phyloP scores from a whole-genome alignment of 1,284 basidiomycete genomes.

The Melanopsichium pennsylvanicum region DNA sequence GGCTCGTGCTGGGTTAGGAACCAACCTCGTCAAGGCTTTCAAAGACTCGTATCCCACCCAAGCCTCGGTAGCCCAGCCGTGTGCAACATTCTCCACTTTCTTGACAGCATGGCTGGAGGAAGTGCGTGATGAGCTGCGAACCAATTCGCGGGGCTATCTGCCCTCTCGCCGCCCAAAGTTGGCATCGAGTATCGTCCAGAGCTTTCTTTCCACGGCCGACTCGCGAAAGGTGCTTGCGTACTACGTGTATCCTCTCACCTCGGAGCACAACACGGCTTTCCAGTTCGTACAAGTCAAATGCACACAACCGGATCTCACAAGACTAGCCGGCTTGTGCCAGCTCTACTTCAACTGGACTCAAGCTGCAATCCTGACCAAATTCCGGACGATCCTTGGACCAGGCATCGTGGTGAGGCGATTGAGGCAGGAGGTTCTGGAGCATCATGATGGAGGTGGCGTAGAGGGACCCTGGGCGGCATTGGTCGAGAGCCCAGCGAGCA shows the following conservation, averaged over 20 bases:
- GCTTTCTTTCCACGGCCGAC: constrained; percentile 20
- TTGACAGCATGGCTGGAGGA: constrained; percentile 35
- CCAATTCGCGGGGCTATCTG: constrained; percentile 40
- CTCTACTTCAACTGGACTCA: constrained; percentile 28
- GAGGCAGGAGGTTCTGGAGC: constrained; percentile 25
- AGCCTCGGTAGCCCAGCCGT: background rate
- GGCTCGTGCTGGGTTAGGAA: constrained; percentile 67
- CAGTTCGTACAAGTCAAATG: no score
- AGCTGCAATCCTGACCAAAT: constrained; percentile 20
- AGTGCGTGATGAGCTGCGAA: constrained; percentile 45
- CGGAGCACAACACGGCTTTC: no score
- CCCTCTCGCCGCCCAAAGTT: constrained; percentile 27
- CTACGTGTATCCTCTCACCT: constrained; percentile 41
- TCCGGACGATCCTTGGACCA: constrained; percentile 21
- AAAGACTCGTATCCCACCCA: constrained; percentile 17
- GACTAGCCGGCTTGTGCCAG: constrained; percentile 14
- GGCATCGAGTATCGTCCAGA: constrained; percentile 24
- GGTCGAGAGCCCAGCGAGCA: constrained; percentile 33
- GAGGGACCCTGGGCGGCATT: constrained; percentile 32
- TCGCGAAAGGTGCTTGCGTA: constrained; percentile 31
- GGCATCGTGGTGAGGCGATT: constrained; percentile 23
- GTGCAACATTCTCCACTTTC: constrained; percentile 19
- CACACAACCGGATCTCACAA: constrained; percentile 10
- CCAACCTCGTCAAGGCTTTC: constrained; percentile 72
- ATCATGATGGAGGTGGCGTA: background rate